Evolutionary conservation across 2,329 filamentous ascomycete species (phyloP), one percentile per base, ranked within the genome.

Genomic region (Neonectria sp.): DNA sequence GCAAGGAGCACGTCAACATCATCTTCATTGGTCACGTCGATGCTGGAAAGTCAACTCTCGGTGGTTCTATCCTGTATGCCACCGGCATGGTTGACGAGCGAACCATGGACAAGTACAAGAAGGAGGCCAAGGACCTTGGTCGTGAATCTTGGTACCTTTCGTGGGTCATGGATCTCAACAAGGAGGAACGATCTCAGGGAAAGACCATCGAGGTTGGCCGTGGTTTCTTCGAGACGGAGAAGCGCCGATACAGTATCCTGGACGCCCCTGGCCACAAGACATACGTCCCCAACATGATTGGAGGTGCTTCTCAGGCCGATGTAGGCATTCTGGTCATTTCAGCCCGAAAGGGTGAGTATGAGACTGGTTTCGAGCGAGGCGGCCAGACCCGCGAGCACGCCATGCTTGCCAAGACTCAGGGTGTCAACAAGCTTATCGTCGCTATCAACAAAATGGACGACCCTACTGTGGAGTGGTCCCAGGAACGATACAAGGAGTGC

Each of bases 371-470:
- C 80, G 96, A 99, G 86, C 79, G 94, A 86, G 96, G 96, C 70
- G 95, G 96, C 43, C 96, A 99, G 82, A 99, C 96, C 60, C 90
- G 96, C 79, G 96, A 99, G 88, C 95, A 98, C 83, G 96, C 97
- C 63, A 94, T 99, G 86, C 88, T 99, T 79, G 97, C 97, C 74
- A 97, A 98, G 85, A 99, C 97, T 1, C 95, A 97, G 80, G 96
- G 96, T 83, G 96, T 99, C 67, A 97, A 97, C 88, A 98, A 98
- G 85, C 88, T 99, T 63, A 87, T 98, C 52, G 92, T 99, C 33
- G 96, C 89, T 60, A 95, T 98, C 80, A 99, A 99, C 90, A 99
- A 99, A 88, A 99, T 99, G 97, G 96, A 99, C 79, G 96, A 99
- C 79, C 86, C 92, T 12, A 99, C 96, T 3, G 97, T 99, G 58